Base-by-base conservation (phyloP, 139 green algal genomes). In the Asterochloris sp. region DNA sequence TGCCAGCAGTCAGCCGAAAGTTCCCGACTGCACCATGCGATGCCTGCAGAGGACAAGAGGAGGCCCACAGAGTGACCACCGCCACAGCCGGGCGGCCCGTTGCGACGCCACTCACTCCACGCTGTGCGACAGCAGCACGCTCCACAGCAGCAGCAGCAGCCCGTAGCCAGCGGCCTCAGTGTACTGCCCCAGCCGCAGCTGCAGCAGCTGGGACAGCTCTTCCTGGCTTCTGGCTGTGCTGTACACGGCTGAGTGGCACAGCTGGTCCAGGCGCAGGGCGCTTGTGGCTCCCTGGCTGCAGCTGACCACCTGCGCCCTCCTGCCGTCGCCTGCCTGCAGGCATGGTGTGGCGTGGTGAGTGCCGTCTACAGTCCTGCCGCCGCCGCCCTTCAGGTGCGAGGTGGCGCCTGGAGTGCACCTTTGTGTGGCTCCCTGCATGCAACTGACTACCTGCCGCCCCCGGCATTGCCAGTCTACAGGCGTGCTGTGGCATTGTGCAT, bases 231-330 rank as follows among this genome's bases (percentile, higher is more conserved):
- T 38, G 60, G 60, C 67, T n/a, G 17, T 19, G n/a, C 67, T 28
- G 23, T 69, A n/a, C 23, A 10, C 23, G 13, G 76, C 60, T 54
- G 76, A 80, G 23, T 67, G 61, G 76, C 76, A 80, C 14, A 80
- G 76, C 61, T 80, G 76, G 54, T 80, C 60, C 67, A 80, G 68
- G 76, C 23, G 67, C 60, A 80, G 76, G 23, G 24, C 24, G 12
- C 26, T 26, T 10, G 76, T 69, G 23, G 24, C 68, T 0, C 10
- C 11, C 19, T 69, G 76, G 24, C 26, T 69, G 76, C 76, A 78
- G 74, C 74, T 60, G 1, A 80, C 76, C 23, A 80, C 60, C 12
- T 47, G 15, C 23, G 76, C 76, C 68, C 60, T 47, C 1, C 13
- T 61, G 14, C 54, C 60, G n/a, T 69, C 60, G 24, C 26, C 38